Conservation (phyloP, 169 alveolate genomes). For the Eimeria acervulina region DNA sequence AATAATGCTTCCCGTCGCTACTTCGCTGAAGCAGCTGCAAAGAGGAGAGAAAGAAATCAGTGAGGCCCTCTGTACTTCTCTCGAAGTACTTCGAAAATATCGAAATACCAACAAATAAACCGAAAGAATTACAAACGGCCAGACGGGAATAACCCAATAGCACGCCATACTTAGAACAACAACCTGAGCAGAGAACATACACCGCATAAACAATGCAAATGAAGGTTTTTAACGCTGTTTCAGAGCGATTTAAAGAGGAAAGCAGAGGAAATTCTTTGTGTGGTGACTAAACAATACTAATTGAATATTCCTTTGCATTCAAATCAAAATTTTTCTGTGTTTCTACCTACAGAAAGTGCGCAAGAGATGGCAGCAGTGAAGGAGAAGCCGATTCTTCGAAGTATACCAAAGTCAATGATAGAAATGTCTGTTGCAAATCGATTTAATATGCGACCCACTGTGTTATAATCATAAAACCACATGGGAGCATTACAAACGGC, state of each 20-base stretch:
- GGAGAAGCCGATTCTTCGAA: slow-evolving; percentile 83
- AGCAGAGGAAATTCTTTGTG: not conserved
- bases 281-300: too few relatives aligned
- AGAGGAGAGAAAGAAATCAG: slow-evolving; percentile 80
- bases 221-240: not conserved
- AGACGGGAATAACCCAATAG: slow-evolving; percentile 79
- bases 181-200: slow-evolving; percentile 77
- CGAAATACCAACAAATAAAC: slow-evolving; percentile 85
- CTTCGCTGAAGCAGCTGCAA: slow-evolving; percentile 75
- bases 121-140: slow-evolving; percentile 83
- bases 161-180: slow-evolving; percentile 80
- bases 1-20: slow-evolving; percentile 28
- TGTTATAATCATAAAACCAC: slow-evolving; percentile 88
- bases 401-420: slow-evolving; percentile 85
- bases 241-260: not conserved
- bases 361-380: slow-evolving; percentile 83
- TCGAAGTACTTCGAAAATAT: slow-evolving; percentile 84
- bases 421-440: slow-evolving; percentile 88
- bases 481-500: slow-evolving; percentile 87
- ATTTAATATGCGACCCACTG: slow-evolving; percentile 88
- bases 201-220: not conserved
- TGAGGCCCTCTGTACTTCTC: slow-evolving; percentile 86
- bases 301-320: not conserved
- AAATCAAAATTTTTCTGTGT: not conserved
- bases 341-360: slow-evolving; percentile 48